Evolutionary conservation across 371 early-diverging fungal genomes (phyloP).

Genomic region (Mucor racemosus): DNA sequence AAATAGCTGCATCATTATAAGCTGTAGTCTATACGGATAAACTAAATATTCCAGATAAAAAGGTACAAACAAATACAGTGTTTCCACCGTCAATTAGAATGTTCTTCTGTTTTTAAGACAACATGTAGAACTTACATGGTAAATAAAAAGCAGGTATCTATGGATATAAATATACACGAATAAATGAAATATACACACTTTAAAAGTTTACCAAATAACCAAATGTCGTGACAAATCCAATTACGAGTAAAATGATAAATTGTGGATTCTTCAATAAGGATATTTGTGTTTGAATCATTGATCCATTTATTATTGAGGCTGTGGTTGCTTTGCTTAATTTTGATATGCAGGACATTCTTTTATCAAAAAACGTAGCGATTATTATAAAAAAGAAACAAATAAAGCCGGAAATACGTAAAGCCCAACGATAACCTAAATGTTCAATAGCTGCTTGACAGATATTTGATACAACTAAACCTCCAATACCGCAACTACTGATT

Average conservation of each 20-base stretch:
- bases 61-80: conserved; percentile 47
- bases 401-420: conserved; percentile 55
- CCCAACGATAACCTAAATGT: conserved; percentile 31
- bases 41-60: conserved; percentile 44
- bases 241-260: conserved; percentile 30
- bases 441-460: conserved; percentile 50
- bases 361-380: conserved; percentile 51
- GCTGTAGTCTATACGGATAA: conserved; percentile 47
- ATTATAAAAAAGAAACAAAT: conserved; percentile 53
- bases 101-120: conserved; percentile 16
- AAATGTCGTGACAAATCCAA: conserved; percentile 30
- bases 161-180: neutral
- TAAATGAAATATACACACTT: neutral
- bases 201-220: conserved; percentile 18
- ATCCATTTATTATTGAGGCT: neutral
- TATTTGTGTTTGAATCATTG: conserved; percentile 35
- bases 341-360: conserved; percentile 42
- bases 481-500: conserved; percentile 75
- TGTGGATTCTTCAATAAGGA: conserved; percentile 7
- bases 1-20: conserved; percentile 39
- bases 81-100: too few species aligned
- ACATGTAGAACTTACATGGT: conserved; percentile 8
- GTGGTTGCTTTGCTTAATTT: conserved; percentile 24
- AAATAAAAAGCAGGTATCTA: neutral
- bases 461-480: conserved; percentile 70